Evolutionary conservation across 352 stramenopile genomes (phyloP), one percentile per base, ranked within the genome.

Genomic region (Globisporangium cylindrosporum): DNA sequence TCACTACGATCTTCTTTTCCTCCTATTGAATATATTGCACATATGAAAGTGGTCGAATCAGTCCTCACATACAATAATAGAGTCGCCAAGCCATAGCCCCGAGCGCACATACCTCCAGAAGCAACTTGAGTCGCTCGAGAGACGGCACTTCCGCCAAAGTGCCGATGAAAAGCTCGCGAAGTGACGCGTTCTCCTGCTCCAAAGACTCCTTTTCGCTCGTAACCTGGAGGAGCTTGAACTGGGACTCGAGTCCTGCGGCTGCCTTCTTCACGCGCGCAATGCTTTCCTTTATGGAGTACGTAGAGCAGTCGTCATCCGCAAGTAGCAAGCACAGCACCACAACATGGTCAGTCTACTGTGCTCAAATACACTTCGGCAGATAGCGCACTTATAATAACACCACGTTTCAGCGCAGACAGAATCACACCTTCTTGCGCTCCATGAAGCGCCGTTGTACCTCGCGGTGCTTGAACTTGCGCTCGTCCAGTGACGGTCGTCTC

Each of bases 401-500:
- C 49, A 20, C 1, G 0, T 29, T 29, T 51, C n/a, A 41, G 10
- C 25, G 18, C 27, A 32, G 5, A 14, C 27, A 22, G 18, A n/a
- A 58, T 41, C 54, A 4, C 46, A 75, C 70, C 70, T 85, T 85
- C 66, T 85, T 85, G 60, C 78, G 78, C 63, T 80, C 68, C 75
- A 85, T 85, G 59, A 85, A 85, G 48, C 75, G 73, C 18, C 78
- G 73, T 68, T 85, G 78, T 54, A 82, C 78, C 58, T 85, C 78
- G 24, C 78, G 78, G 59, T 85, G 78, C 36, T 85, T 82, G 70
- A 80, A 76, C 46, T 73, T 76, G 66, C 78, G 78, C 64, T 80
- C 75, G 43, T 84, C 75, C 1, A 74, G 49, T 7, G 75, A 68
- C 8, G 77, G 69, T 10, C 77, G 76, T 49, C 70, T 72, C 4